These are phyloP conservation scores for Colletotrichum abscissum DNA, from an alignment of 2,329 filamentous ascomycete genomes.

Conservation along the genomic window DNA sequence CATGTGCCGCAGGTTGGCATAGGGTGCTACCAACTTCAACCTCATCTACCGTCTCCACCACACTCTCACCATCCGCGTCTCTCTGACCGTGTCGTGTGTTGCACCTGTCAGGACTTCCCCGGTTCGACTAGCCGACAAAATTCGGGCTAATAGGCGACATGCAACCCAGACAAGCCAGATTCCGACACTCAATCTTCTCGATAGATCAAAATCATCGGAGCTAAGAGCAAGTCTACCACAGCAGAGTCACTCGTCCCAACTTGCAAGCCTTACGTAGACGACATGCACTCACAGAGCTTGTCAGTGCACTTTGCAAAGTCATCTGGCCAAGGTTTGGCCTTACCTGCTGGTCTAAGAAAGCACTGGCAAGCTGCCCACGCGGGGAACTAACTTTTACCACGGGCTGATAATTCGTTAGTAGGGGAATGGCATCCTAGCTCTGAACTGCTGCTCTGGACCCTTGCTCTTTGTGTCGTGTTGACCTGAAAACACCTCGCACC, in stretches of 20 bases:
- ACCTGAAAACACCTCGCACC: not conserved
- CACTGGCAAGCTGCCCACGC: not conserved
- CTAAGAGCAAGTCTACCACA: not conserved
- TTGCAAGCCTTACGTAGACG: slow-evolving; percentile 3
- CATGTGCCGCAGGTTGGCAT: not conserved
- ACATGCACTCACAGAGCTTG: slow-evolving; percentile 18
- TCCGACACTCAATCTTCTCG: not conserved
- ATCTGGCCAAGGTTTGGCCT: slow-evolving; percentile 11
- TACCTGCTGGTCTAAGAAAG: not conserved
- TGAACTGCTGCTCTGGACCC: slow-evolving; percentile 9
- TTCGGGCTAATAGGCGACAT: not conserved
- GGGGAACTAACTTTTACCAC: not conserved
- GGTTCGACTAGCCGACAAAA: not conserved
- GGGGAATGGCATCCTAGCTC: not conserved
- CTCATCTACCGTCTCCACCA: slow-evolving; percentile 4
- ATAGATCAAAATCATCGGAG: not conserved
- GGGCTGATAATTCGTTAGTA: not conserved
- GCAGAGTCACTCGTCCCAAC: slow-evolving; percentile 10
- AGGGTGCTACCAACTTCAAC: not conserved
- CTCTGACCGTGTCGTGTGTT: slow-evolving; percentile 4
- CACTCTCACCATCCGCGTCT: slow-evolving; percentile 16
- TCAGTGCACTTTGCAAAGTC: not conserved
- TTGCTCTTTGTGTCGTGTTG: not conserved
- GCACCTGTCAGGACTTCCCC: slow-evolving; percentile 18
- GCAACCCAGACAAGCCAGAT: not conserved